Base-by-base conservation (phyloP, 2,329 filamentous ascomycete genomes). In the Fusarium albosuccineum region DNA sequence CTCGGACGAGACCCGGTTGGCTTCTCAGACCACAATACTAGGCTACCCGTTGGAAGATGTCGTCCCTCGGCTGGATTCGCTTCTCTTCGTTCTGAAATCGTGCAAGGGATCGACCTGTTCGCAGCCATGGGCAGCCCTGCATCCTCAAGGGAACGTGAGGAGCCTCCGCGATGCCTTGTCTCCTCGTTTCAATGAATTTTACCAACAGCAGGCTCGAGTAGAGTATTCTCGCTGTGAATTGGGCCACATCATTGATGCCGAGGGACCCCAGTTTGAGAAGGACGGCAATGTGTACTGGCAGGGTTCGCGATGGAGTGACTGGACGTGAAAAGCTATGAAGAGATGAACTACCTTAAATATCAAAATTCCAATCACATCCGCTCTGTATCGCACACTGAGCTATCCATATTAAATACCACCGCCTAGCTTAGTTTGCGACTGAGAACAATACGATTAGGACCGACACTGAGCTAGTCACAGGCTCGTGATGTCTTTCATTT, bases 1-100 rank as follows among this genome's bases (percentile, higher is more conserved):
- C 40, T 6, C 51, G 0, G 65, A 70, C 9, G 67, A 68, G 29
- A 39, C 39, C 6, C 40, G 44, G 9, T 29, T 61, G 11, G 52
- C 56, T 41, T 9, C 62, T 56, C 37, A 36, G 26, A 50, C 46
- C 2, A 66, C 44, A 2, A 57, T 82, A n/a, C 70, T 80, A 7
- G 78, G 77, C 6, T 68, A 75, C 10, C 71, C 78, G 14, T 66
- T 83, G 1, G 51, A 74, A 9, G 80, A 82, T 55, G 77, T 87
- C 3, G 70, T 83, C n/a, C 73, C 79, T n/a, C 82, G 86, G 6
- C 79, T 90, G 0, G 87, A 90, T 65, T 80, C 86, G 2, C 80
- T 90, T 1, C 78, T 89, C 10, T 79, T 89, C 49, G 85, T 89
- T 2, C 80, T 87, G 45, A 90, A 90, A 77, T 85, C 85, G 2